Evolutionary conservation across 2,329 filamentous ascomycete genomes (phyloP).

Genomic region (Phyllosticta paracitricarpa): DNA sequence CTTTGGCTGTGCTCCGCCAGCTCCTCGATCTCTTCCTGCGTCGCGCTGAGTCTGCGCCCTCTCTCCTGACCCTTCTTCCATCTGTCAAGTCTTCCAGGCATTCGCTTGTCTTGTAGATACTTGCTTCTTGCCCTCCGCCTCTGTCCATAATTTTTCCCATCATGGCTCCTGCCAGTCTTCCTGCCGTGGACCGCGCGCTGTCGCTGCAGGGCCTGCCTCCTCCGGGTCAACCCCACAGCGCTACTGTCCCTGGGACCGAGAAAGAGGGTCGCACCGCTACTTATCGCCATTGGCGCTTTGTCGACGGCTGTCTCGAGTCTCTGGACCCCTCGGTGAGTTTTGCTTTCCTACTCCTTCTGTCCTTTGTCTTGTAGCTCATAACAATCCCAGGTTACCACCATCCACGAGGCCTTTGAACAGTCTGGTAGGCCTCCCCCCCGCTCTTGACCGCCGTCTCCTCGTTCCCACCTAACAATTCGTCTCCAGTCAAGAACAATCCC

Average conservation of each 20-base stretch:
- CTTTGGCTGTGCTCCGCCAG: not conserved
- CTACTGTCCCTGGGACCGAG: slow-evolving; percentile 66
- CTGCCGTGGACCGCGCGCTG: slow-evolving; percentile 22
- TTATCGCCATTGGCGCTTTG: slow-evolving; percentile 75
- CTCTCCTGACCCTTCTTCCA: not conserved
- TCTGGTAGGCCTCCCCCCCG: slow-evolving; percentile 31
- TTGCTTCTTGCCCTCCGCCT: not conserved
- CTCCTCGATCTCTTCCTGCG: not conserved
- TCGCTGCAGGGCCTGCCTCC: slow-evolving; percentile 56
- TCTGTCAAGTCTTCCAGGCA: not conserved
- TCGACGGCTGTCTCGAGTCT: slow-evolving; percentile 61
- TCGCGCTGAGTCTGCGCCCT: not conserved
- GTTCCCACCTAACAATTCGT: not conserved
- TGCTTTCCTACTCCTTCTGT: not conserved
- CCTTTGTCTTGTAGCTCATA: slow-evolving; percentile 32
- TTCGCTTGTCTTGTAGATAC: not conserved
- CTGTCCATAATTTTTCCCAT: not conserved
- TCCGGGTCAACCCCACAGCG: slow-evolving; percentile 65
- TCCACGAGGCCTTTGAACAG: slow-evolving; percentile 72
- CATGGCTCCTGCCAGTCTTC: slow-evolving; percentile 21
- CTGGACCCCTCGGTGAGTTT: slow-evolving; percentile 53
- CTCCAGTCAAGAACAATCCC: slow-evolving; percentile 42
- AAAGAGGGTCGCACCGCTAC: slow-evolving; percentile 61
- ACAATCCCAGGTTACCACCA: slow-evolving; percentile 59
- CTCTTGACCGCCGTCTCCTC: too few species aligned